Evolutionary conservation across 164 flowering plant species (phyloP).

Genomic region (Stephania japonica): DNA sequence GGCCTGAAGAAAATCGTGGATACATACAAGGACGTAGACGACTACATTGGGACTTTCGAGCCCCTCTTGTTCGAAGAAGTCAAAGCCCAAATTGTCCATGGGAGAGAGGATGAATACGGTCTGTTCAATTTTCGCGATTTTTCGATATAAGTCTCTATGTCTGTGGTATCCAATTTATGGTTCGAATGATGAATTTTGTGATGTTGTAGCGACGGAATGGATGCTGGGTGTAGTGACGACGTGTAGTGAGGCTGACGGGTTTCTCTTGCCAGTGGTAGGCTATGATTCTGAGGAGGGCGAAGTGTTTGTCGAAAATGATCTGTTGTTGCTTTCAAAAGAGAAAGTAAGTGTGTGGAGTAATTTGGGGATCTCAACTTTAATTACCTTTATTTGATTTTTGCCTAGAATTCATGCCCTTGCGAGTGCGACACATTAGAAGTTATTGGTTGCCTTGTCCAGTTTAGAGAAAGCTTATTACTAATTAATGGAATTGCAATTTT

Average conservation of each 20-base stretch:
- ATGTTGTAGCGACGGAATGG: slow-evolving; percentile 41
- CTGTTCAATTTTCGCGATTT: neutral
- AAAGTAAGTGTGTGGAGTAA: slow-evolving; percentile 35
- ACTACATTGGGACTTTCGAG: slow-evolving; percentile 72
- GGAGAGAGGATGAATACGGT: slow-evolving; percentile 56
- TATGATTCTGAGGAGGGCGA: slow-evolving; percentile 29
- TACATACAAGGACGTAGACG: slow-evolving; percentile 58
- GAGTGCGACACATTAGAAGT: too few relatives aligned
- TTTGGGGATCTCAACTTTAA: too few relatives aligned
- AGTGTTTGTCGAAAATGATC: slow-evolving; percentile 50
- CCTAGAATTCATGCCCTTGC: too few relatives aligned
- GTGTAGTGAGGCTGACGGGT: slow-evolving; percentile 54
- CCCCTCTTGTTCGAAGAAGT: slow-evolving; percentile 91
- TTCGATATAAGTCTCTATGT: neutral
- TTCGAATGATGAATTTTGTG: neutral
- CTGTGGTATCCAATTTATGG: too few relatives aligned
- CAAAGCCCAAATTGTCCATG: slow-evolving; percentile 76
- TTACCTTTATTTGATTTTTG: too few relatives aligned
- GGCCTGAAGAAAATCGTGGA: slow-evolving; percentile 54
- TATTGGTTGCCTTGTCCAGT: too few relatives aligned
- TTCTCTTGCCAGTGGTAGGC: slow-evolving; percentile 43
- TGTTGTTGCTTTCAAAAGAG: slow-evolving; percentile 60
- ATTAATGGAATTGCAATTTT: too few relatives aligned
- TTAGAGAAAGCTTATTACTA: too few relatives aligned
- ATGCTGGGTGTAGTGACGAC: slow-evolving; percentile 31